phyloP scores from a whole-genome alignment of 306 rosid species.

The Arachis stenosperma region DNA sequence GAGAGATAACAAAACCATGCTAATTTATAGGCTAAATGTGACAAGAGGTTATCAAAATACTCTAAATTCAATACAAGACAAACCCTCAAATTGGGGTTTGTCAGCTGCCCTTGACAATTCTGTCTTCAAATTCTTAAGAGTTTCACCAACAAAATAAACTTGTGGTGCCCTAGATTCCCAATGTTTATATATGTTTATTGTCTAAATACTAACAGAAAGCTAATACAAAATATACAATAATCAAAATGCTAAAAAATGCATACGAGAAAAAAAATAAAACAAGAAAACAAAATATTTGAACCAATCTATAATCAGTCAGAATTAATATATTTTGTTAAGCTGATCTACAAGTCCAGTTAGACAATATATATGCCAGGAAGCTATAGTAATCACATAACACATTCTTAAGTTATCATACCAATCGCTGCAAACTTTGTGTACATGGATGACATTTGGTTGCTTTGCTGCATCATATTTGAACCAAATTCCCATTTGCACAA shows the following conservation, averaged over 20 bases:
- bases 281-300: neutral
- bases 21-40: no score
- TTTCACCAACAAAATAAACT: conserved; percentile 65
- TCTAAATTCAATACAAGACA: no score
- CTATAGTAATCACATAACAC: neutral
- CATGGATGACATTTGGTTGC: conserved; percentile 67
- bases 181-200: conserved; percentile 21
- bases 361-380: neutral
- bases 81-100: no score
- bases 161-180: conserved; percentile 87
- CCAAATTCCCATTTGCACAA: conserved; percentile 63
- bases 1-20: no score
- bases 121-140: conserved; percentile 65
- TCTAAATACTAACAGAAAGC: conserved; percentile 13
- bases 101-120: conserved; percentile 93
- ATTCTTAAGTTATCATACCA: conserved; percentile 57
- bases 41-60: no score
- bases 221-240: conserved; percentile 4
- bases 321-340: conserved; percentile 1
- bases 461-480: conserved; percentile 54
- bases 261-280: neutral
- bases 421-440: conserved; percentile 73
- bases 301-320: neutral
- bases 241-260: conserved; percentile 1
- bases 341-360: neutral